phyloP scores from a whole-genome alignment of 2,329 filamentous ascomycete species.

The Colletotrichum karsti region DNA sequence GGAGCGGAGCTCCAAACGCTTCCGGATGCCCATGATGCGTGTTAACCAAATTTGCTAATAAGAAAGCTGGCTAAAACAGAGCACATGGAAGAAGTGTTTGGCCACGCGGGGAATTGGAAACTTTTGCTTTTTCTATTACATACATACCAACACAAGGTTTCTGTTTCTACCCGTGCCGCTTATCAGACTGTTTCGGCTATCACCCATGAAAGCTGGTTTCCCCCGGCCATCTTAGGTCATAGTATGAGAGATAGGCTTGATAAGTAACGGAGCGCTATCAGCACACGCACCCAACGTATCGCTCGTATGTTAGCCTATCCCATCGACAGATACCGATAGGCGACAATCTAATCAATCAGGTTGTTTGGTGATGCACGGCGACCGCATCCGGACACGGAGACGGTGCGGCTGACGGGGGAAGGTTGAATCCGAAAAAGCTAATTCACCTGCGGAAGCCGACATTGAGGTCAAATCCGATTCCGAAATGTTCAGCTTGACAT shows the following conservation, averaged over 20 bases:
- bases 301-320: neutral
- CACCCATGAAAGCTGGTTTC: neutral
- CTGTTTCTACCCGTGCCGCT: neutral
- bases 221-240: neutral
- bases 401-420: too few relatives aligned
- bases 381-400: too few relatives aligned
- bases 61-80: neutral
- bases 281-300: neutral
- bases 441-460: too few relatives aligned
- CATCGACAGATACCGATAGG: slow-evolving; percentile 8
- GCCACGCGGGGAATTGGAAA: neutral
- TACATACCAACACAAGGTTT: neutral
- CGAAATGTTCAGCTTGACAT: too few relatives aligned
- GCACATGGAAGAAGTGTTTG: neutral
- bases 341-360: neutral
- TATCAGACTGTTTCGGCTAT: neutral
- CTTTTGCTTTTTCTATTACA: neutral
- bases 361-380: neutral
- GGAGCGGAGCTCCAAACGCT: slow-evolving; percentile 19
- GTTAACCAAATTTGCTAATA: neutral
- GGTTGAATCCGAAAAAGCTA: too few relatives aligned
- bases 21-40: slow-evolving; percentile 7
- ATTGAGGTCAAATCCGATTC: too few relatives aligned
- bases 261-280: slow-evolving; percentile 11
- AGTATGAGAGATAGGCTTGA: neutral